Conservation (phyloP, 306 rosid species). For the Ceratonia siliqua region DNA sequence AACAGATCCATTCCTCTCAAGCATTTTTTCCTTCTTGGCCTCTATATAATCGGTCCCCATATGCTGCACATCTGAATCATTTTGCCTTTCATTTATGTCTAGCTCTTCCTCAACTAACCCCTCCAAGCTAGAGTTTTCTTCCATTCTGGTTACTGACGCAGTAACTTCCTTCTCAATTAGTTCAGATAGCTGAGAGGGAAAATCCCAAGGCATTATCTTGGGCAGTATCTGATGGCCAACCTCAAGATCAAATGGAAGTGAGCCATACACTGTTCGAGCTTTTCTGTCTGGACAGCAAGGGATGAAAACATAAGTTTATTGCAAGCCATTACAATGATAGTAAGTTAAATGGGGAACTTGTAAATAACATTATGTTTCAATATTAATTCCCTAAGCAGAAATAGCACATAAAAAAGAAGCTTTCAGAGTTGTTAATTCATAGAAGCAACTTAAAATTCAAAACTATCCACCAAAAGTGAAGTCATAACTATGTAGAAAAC, state of each 20-base stretch:
- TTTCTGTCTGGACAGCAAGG: slow-evolving; percentile 53
- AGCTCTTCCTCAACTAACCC: slow-evolving; percentile 45
- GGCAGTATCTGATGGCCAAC: slow-evolving; percentile 75
- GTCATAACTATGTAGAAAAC: slow-evolving; percentile 16
- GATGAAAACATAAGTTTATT: slow-evolving; percentile 22
- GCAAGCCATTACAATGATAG: slow-evolving; percentile 25
- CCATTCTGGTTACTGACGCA: slow-evolving; percentile 45
- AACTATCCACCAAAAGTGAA: slow-evolving; percentile 11
- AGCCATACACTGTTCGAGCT: slow-evolving; percentile 47
- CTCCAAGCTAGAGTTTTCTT: slow-evolving; percentile 46
- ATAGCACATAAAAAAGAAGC: background rate
- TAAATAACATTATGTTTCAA: background rate
- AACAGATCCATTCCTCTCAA: slow-evolving; percentile 60
- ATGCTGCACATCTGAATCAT: slow-evolving; percentile 32
- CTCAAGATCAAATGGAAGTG: slow-evolving; percentile 72
- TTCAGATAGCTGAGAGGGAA: slow-evolving; percentile 73
- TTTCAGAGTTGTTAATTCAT: background rate
- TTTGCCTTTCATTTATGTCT: slow-evolving; percentile 41
- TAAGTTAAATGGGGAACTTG: background rate
- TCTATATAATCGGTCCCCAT: slow-evolving; percentile 38
- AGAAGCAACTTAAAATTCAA: background rate
- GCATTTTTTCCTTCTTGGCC: slow-evolving; percentile 59
- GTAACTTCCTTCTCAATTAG: slow-evolving; percentile 69
- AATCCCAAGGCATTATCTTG: slow-evolving; percentile 77
- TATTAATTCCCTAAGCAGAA: slow-evolving; percentile 17